A percentile compares a stretch with the other conserved stretches of the same genome.
Conservation (phyloP, 257 asterid species). For the Eucommia ulmoides region DNA sequence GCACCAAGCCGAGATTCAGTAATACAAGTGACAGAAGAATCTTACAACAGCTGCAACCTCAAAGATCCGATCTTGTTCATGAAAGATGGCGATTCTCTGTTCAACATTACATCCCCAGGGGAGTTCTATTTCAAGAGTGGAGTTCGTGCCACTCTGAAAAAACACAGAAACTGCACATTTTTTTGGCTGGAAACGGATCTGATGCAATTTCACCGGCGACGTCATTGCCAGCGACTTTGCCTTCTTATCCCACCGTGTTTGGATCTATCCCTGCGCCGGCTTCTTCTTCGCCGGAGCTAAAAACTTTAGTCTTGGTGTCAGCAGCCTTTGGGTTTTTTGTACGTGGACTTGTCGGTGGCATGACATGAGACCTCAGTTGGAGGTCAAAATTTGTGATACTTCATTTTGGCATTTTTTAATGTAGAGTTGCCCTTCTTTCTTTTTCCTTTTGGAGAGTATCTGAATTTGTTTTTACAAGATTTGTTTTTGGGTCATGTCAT, state of each 20-base stretch:
- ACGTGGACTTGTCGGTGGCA: neutral
- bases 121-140: constrained; percentile 76
- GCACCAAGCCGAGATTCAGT: constrained; percentile 95
- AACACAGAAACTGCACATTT: constrained; percentile 55
- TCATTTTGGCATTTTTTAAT: too few species aligned
- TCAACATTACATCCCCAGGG: constrained; percentile 52
- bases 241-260: constrained; percentile 47
- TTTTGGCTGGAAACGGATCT: constrained; percentile 49
- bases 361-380: too few species aligned
- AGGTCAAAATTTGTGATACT: too few species aligned
- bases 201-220: constrained; percentile 30
- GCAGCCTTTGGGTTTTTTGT: constrained; percentile 20
- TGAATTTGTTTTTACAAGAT: too few species aligned
- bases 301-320: constrained; percentile 17
- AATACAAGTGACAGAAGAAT: constrained; percentile 48
- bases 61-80: constrained; percentile 65
- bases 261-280: constrained; percentile 60
- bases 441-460: too few species aligned
- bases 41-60: constrained; percentile 53
- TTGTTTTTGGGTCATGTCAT: too few species aligned
- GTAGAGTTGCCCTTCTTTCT: too few species aligned
- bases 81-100: constrained; percentile 73
- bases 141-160: constrained; percentile 40
- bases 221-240: constrained; percentile 49
- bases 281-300: constrained; percentile 18